Conservation (phyloP, 1,284 basidiomycete genomes). For the Cutaneotrichosporon mucoides region DNA sequence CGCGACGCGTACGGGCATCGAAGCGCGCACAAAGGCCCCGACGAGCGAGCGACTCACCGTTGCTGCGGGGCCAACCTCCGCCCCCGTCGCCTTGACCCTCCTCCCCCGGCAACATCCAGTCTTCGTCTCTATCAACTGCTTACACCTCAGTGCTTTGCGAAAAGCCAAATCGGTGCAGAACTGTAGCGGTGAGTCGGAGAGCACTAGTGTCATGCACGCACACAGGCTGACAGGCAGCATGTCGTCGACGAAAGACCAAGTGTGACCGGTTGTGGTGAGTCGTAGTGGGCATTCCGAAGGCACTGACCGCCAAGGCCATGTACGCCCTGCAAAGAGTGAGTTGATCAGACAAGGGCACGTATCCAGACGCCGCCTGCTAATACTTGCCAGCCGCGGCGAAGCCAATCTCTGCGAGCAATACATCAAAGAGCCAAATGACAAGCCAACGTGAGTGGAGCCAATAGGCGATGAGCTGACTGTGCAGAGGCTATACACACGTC, state of each 20-base stretch:
- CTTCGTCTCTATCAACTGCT: background rate
- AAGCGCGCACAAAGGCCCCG: no score
- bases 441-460: conserved; percentile 15
- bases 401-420: conserved; percentile 21
- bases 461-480: conserved; percentile 3
- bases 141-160: conserved; percentile 10
- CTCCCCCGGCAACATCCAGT: background rate
- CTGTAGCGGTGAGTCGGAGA: conserved; percentile 16
- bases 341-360: background rate
- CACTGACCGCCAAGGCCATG: conserved; percentile 11
- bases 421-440: conserved; percentile 19
- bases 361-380: background rate
- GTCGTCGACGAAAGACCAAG: conserved; percentile 21
- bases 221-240: conserved; percentile 7
- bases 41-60: no score
- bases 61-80: no score
- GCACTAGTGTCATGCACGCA: no score
- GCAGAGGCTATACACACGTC: conserved; percentile 28
- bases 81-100: background rate
- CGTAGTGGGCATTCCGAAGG: background rate
- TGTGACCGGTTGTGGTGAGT: conserved; percentile 16
- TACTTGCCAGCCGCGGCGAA: conserved; percentile 14
- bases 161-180: conserved; percentile 20
- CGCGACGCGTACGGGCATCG: no score
- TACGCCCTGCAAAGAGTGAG: conserved; percentile 20